These are phyloP conservation scores for Casuarina equisetifolia DNA, from an alignment of 306 rosid genomes.

Conservation along the genomic window DNA sequence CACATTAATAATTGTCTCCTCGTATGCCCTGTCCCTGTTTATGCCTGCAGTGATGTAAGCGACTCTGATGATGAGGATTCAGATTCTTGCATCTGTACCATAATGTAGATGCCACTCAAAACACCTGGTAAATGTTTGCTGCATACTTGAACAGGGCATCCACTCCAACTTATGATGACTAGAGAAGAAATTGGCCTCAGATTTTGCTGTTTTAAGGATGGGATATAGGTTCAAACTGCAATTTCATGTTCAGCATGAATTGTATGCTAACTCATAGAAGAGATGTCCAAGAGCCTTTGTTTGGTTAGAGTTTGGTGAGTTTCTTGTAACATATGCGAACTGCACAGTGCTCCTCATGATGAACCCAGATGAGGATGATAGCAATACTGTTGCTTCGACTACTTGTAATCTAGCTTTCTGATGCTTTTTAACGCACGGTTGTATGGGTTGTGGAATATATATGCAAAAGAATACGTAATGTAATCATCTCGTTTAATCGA, in stretches of 20 bases:
- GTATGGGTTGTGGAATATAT: conserved; percentile 30
- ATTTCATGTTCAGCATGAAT: conserved; percentile 29
- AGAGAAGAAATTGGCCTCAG: conserved; percentile 22
- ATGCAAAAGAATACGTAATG: conserved; percentile 16
- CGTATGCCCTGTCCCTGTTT: conserved; percentile 31
- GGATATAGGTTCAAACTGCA: conserved; percentile 34
- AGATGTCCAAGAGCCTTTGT: conserved; percentile 35
- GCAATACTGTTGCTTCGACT: conserved; percentile 27
- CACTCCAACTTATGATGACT: conserved; percentile 32
- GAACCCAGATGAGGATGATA: conserved; percentile 33
- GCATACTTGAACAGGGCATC: conserved; percentile 36
- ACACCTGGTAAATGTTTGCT: conserved; percentile 36
- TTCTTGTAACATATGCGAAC: conserved; percentile 28
- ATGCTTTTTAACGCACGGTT: conserved; percentile 26
- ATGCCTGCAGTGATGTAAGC: conserved; percentile 70
- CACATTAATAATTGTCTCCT: conserved; percentile 14
- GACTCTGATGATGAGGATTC: conserved; percentile 74
- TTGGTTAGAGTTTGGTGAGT: conserved; percentile 26
- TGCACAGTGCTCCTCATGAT: conserved; percentile 19
- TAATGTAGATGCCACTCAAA: conserved; percentile 61
- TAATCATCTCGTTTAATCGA: conserved; percentile 20
- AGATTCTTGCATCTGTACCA: conserved; percentile 73
- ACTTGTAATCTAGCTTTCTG: conserved; percentile 32
- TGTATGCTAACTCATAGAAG: conserved; percentile 32
- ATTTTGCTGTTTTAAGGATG: conserved; percentile 30